Evolutionary conservation across 202 grass and related monocot species (phyloP).

Genomic region (Zoysia matrella): DNA sequence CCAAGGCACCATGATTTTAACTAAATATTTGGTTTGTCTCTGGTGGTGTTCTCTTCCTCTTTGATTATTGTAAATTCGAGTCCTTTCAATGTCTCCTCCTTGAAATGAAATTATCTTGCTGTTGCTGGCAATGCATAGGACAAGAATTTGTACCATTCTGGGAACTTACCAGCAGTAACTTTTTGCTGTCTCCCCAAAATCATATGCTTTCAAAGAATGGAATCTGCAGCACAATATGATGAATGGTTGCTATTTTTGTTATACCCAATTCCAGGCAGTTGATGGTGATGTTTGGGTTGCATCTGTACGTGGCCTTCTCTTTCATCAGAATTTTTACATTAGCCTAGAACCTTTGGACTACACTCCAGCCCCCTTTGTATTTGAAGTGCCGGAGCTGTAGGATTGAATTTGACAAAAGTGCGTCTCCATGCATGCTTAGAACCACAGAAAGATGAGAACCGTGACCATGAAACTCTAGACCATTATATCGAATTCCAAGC

Average conservation of each 20-base stretch:
- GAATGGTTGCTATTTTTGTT: not conserved
- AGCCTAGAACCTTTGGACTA: too few species aligned
- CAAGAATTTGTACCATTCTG: not conserved
- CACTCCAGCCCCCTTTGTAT: not conserved
- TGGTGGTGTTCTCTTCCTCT: constrained; percentile 9
- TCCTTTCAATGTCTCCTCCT: not conserved
- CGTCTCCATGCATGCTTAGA: not conserved
- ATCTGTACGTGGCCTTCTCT: not conserved
- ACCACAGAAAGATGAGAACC: not conserved
- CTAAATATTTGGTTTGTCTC: not conserved
- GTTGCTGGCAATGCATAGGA: constrained; percentile 4
- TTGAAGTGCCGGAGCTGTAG: not conserved
- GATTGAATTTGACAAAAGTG: not conserved
- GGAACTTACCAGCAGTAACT: not conserved
- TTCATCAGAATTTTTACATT: not conserved
- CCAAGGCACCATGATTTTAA: not conserved
- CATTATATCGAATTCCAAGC: not conserved
- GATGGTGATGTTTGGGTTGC: not conserved
- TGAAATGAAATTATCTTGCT: constrained; percentile 5
- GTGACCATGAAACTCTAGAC: not conserved
- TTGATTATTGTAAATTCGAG: not conserved
- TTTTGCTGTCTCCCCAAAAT: constrained; percentile 1
- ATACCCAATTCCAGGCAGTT: not conserved
- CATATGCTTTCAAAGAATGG: not conserved
- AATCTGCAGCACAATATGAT: not conserved